Evolutionary conservation across 768 basidiomycete genomes (phyloP), one percentile per base, ranked within the genome.

Genomic region (Agaricus blazei): DNA sequence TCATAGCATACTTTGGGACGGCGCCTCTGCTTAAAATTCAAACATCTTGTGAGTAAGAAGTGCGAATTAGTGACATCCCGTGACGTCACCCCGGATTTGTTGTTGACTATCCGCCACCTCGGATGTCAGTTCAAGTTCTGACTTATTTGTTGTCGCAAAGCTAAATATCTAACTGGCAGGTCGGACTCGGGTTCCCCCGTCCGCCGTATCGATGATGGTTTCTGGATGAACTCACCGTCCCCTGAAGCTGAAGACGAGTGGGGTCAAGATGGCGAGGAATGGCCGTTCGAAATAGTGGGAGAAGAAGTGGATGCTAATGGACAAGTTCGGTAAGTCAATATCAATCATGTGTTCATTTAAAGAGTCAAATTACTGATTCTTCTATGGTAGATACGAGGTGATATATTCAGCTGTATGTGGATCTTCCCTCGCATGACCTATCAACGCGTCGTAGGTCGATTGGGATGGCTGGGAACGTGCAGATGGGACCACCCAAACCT

Each of bases 401-500:
- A n/a, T 49, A 36, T 40, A 15, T 11, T 45, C 14, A 1, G 49
- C 27, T 7, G 47, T 28, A 52, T 11, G 9, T 27, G 3, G 27
- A n/a, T 42, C 28, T 29, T 43, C 12, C 15, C 7, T 37, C n/a
- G 8, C 51, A n/a, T 48, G 29, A n/a, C 46, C 31, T 26, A 48
- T 15, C 9, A 9, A 51, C 43, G 8, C 11, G 4, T 36, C 15
- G 19, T 36, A 84, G 81, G 77, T 81, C 3, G 67, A 71, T 57
- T 84, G 83, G 83, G 70, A 65, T 19, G 67, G 69, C 38, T 85
- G 83, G 83, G 36, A 61, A 2, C 78, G 82, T 26, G 41, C 54
- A 1, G 78, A 84, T 59, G 79, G 76, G 0, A 78, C 82, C 6
- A 79, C 77, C 58, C 77, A 76, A 1, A 83, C 83, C 6, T 85